These are phyloP conservation scores for Seiridium unicorne DNA, from an alignment of 2,329 filamentous ascomycete species.

Conservation along the genomic window DNA sequence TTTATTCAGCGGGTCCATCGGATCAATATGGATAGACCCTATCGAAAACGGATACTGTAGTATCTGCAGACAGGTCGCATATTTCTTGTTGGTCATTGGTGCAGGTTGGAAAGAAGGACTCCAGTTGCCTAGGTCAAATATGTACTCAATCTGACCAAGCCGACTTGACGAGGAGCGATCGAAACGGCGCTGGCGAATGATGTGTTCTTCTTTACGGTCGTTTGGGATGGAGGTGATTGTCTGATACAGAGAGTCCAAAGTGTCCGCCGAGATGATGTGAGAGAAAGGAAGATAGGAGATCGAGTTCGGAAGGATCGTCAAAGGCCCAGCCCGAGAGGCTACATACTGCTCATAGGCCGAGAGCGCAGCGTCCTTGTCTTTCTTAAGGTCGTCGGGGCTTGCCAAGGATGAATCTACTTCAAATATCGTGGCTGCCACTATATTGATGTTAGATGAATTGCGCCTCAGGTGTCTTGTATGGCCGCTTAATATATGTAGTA, in stretches of 20 bases:
- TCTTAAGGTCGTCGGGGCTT: constrained; percentile 37
- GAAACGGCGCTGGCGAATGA: constrained; percentile 32
- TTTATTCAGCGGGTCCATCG: constrained; percentile 10
- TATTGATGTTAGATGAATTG: too few species aligned
- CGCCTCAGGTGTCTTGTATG: too few species aligned
- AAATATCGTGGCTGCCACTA: constrained; percentile 33
- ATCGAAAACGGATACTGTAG: constrained; percentile 50
- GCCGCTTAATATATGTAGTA: constrained; percentile 4
- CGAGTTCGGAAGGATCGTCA: constrained; percentile 37
- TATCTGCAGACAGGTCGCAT: constrained; percentile 47
- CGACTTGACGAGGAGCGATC: constrained; percentile 17
- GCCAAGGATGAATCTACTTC: constrained; percentile 40
- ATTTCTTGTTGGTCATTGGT: constrained; percentile 33
- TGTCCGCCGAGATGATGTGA: constrained; percentile 24
- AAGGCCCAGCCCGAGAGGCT: constrained; percentile 27
- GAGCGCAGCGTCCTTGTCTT: constrained; percentile 22
- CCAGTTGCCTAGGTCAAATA: constrained; percentile 49
- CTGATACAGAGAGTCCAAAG: constrained; percentile 18
- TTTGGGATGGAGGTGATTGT: constrained; percentile 18
- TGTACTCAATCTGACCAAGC: constrained; percentile 46
- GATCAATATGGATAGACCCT: constrained; percentile 44
- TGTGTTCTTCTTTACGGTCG: constrained; percentile 19
- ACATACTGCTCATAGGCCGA: constrained; percentile 32
- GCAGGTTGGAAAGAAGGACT: constrained; percentile 33
- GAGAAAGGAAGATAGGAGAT: constrained; percentile 41